Percentiles rank a stretch among this genome's conserved stretches.
phyloP scores from a whole-genome alignment of 176 grass and related monocot genomes.

The Hyparrhenia diplandra region DNA sequence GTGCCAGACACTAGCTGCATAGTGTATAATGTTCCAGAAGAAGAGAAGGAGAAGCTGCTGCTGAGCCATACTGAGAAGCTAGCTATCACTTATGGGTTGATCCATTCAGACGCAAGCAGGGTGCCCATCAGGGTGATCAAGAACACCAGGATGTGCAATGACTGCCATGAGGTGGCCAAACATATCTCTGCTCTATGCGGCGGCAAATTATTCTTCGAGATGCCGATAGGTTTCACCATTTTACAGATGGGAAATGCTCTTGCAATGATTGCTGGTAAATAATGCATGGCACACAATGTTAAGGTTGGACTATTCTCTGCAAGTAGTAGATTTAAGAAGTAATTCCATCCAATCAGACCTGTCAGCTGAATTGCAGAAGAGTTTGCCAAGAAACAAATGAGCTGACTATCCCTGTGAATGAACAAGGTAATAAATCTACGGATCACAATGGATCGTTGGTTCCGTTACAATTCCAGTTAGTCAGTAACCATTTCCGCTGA shows the following conservation, averaged over 20 bases:
- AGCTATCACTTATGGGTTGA: constrained; percentile 65
- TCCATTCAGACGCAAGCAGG: constrained; percentile 44
- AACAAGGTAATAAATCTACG: neutral
- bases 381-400: neutral
- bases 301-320: neutral
- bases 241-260: constrained; percentile 66
- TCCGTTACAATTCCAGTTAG: constrained; percentile 20
- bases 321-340: neutral
- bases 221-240: constrained; percentile 64
- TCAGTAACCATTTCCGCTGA: neutral
- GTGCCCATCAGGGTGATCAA: constrained; percentile 77
- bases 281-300: neutral
- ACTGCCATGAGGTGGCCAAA: constrained; percentile 72
- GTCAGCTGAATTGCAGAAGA: neutral
- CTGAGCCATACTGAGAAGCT: constrained; percentile 79
- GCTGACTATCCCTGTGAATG: neutral
- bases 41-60: constrained; percentile 74
- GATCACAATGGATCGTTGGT: neutral
- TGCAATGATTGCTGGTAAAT: constrained; percentile 78
- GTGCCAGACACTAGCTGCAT: constrained; percentile 62
- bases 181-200: constrained; percentile 42
- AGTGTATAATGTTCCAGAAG: constrained; percentile 46
- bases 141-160: constrained; percentile 77
- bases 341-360: neutral
- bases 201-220: constrained; percentile 58